Conservation (phyloP, 768 basidiomycete species). For the Russula compacta region DNA sequence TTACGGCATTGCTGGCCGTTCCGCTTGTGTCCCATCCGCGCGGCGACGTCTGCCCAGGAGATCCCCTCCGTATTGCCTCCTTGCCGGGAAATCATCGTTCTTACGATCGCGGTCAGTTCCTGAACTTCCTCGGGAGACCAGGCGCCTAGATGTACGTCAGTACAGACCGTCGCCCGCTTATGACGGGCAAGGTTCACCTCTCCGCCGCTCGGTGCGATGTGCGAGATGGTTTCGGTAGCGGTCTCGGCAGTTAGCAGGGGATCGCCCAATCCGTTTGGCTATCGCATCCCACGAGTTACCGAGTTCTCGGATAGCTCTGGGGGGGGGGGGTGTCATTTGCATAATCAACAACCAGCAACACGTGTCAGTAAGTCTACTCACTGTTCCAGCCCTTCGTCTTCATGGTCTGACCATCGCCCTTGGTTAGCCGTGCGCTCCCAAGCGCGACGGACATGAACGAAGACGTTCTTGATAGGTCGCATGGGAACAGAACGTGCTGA, state of each 20-base stretch:
- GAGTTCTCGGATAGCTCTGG: slow-evolving; percentile 1
- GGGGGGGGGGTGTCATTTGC: background rate
- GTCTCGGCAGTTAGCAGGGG: background rate
- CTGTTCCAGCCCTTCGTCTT: background rate
- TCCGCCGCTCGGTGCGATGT: background rate
- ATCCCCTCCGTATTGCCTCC: background rate
- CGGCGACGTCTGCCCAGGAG: slow-evolving; percentile 1
- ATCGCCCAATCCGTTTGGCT: background rate
- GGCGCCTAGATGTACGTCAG: background rate
- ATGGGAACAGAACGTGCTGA: slow-evolving; percentile 7
- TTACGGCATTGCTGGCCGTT: slow-evolving; percentile 4
- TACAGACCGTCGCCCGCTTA: background rate
- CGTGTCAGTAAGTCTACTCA: background rate
- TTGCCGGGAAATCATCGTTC: background rate
- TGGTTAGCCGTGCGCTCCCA: slow-evolving; percentile 2
- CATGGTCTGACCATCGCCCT: background rate
- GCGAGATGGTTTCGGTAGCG: slow-evolving; percentile 5
- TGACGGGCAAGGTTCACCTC: background rate
- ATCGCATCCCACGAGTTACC: background rate
- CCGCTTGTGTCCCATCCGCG: slow-evolving; percentile 6
- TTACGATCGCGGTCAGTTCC: slow-evolving; percentile 3
- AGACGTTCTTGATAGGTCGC: slow-evolving; percentile 8
- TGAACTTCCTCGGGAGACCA: background rate
- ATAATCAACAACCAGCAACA: background rate
- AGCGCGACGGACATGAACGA: slow-evolving; percentile 6